Base-by-base conservation (phyloP, 2,329 filamentous ascomycete species). In the Colletotrichum costaricense region DNA sequence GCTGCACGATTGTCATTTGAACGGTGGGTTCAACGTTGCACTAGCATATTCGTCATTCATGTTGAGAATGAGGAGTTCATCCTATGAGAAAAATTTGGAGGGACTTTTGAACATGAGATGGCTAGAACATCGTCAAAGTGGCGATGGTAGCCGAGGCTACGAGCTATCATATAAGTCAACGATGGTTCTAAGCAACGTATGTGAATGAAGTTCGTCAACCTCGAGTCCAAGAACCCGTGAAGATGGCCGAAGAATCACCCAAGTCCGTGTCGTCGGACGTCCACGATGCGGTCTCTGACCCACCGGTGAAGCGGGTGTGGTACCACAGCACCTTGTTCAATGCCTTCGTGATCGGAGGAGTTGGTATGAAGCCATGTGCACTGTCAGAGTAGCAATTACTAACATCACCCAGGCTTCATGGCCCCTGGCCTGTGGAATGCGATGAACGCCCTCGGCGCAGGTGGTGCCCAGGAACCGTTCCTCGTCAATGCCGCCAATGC, bases 401-500 rank as follows among this genome's bases (percentile, higher is more conserved):
- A 55, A 67, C 46, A n/a, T 16, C 5, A 6, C 5, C 0, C 16
- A 73, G 70, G 70, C 1, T 89, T 89, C 75, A 80, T 87, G 46
- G 85, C 85, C 0, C 86, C 86, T 0, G 86, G 86, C 0, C 78
- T 90, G 3, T 90, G 88, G 88, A 89, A 88, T 77, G 88, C 88
- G 1, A 88, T 89, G 85, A 89, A 87, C 73, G 81, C 83, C 1
- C 79, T 88, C 5, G 88, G 88, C 19, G 88, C 87, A 1, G 88
- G 88, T 52, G 88, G 88, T 30, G 85, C 85, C 2, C 85, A 88
- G 70, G 82, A 84, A 59, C 87, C 87, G 0, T 89, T 84, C 63
- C 82, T 89, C 2, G 85, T 88, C 62, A 88, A 88, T 67, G 86
- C 86, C 0, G 86, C 85, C n/a, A 88, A 88, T 72, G 84, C 87